Conservation (phyloP, 495 filamentous ascomycete genomes). For the Mycothermus thermophilus region DNA sequence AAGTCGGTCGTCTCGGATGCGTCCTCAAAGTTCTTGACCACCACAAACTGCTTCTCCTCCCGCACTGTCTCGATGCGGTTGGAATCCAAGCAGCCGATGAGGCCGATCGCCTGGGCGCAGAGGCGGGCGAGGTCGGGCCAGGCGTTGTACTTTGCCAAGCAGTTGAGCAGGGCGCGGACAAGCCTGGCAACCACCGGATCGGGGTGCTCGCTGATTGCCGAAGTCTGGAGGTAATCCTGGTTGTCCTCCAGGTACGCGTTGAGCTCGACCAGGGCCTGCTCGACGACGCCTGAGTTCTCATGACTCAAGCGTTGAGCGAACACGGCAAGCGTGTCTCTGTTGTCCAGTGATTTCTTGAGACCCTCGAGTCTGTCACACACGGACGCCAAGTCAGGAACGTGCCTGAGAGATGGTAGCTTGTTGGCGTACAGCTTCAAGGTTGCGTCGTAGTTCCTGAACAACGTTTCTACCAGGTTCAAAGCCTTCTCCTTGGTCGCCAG, state of each 20-base stretch:
- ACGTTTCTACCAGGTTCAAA: constrained; percentile 44
- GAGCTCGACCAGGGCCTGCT: constrained; percentile 65
- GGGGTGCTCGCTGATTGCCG: constrained; percentile 74
- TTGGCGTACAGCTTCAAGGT: constrained; percentile 50
- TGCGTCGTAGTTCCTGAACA: constrained; percentile 46
- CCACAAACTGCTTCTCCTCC: constrained; percentile 63
- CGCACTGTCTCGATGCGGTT: constrained; percentile 72
- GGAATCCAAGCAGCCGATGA: constrained; percentile 82
- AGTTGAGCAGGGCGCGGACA: constrained; percentile 67
- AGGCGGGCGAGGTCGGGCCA: constrained; percentile 51
- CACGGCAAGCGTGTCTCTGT: constrained; percentile 43
- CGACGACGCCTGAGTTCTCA: constrained; percentile 73
- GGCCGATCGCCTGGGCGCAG: constrained; percentile 64
- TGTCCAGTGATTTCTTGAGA: constrained; percentile 42
- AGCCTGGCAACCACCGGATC: constrained; percentile 58
- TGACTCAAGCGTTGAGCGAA: constrained; percentile 61
- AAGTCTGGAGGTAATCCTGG: constrained; percentile 68
- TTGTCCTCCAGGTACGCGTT: constrained; percentile 54
- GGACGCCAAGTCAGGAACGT: constrained; percentile 54
- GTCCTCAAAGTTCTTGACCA: constrained; percentile 70
- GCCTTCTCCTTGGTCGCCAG: constrained; percentile 42
- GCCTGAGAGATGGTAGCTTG: constrained; percentile 62
- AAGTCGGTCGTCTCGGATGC: constrained; percentile 75
- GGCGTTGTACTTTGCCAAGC: constrained; percentile 62
- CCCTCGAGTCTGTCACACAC: constrained; percentile 48